These are phyloP conservation scores for Seiridium unicorne DNA, from an alignment of 2,329 filamentous ascomycete genomes.

Conservation along the genomic window DNA sequence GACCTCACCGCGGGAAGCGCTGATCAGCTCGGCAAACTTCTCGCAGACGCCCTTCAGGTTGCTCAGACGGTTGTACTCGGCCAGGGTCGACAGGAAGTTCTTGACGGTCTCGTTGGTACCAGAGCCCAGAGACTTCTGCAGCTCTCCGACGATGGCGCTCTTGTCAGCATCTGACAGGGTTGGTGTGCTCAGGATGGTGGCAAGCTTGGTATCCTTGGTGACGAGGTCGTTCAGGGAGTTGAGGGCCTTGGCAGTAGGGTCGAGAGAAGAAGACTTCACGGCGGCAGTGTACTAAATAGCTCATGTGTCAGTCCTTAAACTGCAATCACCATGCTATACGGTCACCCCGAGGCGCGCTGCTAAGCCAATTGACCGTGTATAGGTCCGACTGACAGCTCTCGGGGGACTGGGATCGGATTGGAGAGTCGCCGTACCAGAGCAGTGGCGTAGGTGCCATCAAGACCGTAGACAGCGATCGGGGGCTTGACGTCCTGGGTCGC, in stretches of 20 bases:
- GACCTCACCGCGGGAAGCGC: constrained; percentile 86
- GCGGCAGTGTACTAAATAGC: constrained; percentile 87
- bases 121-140: constrained; percentile 76
- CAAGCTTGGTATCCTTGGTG: constrained; percentile 81
- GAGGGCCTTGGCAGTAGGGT: constrained; percentile 80
- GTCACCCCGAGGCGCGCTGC: not conserved
- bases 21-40: constrained; percentile 87
- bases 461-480: constrained; percentile 86
- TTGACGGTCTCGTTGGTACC: constrained; percentile 78
- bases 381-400: not conserved
- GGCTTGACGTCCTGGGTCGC: constrained; percentile 70
- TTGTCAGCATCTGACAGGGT: constrained; percentile 80
- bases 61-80: constrained; percentile 93
- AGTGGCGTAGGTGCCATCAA: constrained; percentile 97
- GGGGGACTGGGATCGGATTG: not conserved
- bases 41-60: constrained; percentile 77
- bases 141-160: constrained; percentile 79
- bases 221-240: constrained; percentile 68
- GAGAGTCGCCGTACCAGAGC: constrained; percentile 75
- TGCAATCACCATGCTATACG: not conserved
- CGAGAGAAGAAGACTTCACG: constrained; percentile 81
- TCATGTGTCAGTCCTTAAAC: constrained; percentile 28
- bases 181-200: constrained; percentile 72
- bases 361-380: constrained; percentile 15
- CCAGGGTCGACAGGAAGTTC: constrained; percentile 89